Percentiles rank a stretch among this genome's conserved stretches.
Conservation (phyloP, 805 yeast genomes). For the Priceomyces medius region DNA sequence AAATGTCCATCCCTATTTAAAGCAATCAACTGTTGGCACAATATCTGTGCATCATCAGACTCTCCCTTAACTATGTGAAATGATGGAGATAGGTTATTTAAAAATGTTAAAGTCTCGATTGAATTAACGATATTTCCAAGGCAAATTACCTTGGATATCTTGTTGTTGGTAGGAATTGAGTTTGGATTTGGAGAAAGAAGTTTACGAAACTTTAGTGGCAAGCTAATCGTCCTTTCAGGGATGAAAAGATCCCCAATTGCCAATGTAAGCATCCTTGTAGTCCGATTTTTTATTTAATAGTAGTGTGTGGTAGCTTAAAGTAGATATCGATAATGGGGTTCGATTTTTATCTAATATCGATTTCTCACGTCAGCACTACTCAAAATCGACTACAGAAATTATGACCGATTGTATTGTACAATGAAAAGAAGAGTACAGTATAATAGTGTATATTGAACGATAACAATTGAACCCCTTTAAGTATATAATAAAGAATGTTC, state of each 20-base stretch:
- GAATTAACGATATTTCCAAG: slow-evolving; percentile 81
- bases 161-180: slow-evolving; percentile 44
- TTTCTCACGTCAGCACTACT: too few species aligned
- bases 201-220: slow-evolving; percentile 65
- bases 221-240: slow-evolving; percentile 76
- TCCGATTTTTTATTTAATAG: background rate
- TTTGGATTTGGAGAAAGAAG: slow-evolving; percentile 66
- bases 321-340: too few species aligned
- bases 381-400: too few species aligned
- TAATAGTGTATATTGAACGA: too few species aligned
- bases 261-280: slow-evolving; percentile 41
- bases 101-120: slow-evolving; percentile 57
- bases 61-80: slow-evolving; percentile 82
- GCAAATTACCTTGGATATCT: slow-evolving; percentile 80
- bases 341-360: too few species aligned
- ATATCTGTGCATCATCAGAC: slow-evolving; percentile 53
- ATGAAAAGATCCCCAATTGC: slow-evolving; percentile 90
- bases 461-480: background rate
- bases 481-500: background rate
- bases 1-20: slow-evolving; percentile 25
- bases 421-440: too few species aligned
- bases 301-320: background rate
- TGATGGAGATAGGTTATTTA: slow-evolving; percentile 68
- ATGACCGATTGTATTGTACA: too few species aligned
- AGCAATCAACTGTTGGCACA: slow-evolving; percentile 30